Evolutionary conservation across 2,329 filamentous ascomycete species (phyloP).

Genomic region (Seiridium cupressi): DNA sequence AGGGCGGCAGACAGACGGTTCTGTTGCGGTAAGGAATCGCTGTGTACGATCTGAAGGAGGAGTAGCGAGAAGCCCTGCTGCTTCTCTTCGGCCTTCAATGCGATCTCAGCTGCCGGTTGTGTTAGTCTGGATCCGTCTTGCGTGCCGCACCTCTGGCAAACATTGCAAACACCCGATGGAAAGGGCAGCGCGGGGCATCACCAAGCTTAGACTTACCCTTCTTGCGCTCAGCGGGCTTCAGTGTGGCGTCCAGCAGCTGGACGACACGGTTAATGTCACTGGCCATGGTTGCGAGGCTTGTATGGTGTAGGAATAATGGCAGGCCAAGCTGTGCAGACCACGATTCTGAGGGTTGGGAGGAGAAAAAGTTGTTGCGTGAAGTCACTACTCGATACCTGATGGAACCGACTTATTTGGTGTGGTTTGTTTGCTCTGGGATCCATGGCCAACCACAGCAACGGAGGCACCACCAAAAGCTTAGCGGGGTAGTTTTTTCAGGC

Average conservation of each 20-base stretch:
- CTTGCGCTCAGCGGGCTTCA: constrained; percentile 84
- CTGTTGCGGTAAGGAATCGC: constrained; percentile 67
- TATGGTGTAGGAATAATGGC: not conserved
- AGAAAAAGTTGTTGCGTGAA: not conserved
- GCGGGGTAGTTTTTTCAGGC: not conserved
- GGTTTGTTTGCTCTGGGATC: constrained; percentile 3
- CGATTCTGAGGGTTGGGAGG: not conserved
- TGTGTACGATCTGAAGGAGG: constrained; percentile 87
- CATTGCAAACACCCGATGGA: constrained; percentile 24
- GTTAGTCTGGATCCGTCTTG: constrained; percentile 14
- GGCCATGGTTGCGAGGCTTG: constrained; percentile 44
- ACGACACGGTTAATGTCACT: constrained; percentile 62
- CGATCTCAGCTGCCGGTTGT: constrained; percentile 67
- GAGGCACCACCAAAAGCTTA: not conserved
- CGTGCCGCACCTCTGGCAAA: constrained; percentile 18
- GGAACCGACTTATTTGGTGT: not conserved
- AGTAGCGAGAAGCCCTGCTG: constrained; percentile 85
- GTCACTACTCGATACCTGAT: not conserved
- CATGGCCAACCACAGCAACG: constrained; percentile 9
- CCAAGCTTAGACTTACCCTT: constrained; percentile 62
- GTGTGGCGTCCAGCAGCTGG: constrained; percentile 83
- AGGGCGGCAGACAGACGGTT: constrained; percentile 85
- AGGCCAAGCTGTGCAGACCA: not conserved
- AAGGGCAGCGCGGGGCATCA: constrained; percentile 16
- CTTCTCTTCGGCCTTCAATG: constrained; percentile 74